Base-by-base conservation (phyloP, 495 filamentous ascomycete genomes). In the Choiromyces venosus region DNA sequence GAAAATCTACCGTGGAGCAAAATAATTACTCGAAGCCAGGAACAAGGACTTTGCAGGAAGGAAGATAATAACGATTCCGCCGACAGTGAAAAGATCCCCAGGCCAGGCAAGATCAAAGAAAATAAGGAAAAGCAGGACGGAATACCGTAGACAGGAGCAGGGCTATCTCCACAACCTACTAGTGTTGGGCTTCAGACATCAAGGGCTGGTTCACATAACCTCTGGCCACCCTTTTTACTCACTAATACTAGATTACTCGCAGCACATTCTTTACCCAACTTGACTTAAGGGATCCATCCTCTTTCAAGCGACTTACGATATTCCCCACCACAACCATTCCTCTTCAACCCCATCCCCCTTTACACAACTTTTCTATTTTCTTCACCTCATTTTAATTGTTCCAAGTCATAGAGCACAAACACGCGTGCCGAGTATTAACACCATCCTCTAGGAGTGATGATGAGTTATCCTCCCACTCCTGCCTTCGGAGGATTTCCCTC, bases 391-490 rank as follows among this genome's bases (percentile, higher is more conserved):
- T 56, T 33, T 61, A 61, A 29, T 61, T 61, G 25, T 61, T 61
- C 33, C 52, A 61, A 61, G 52, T 61, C 52, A 33, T 29, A 61
- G 25, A 61, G n/a, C 25, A 29, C 52, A 61, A 61, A 33, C 52
- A 61, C 52, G 52, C 25, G 52, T 33, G 52, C 10, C 12, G 12
- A 61, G 25, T 61, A 40, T 74, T 74, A 40, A 56, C 69, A 39
- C 61, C 40, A 33, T 71, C 39, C 46, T 61, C 12, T 16, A 19
- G 29, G 72, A 42, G 83, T 70, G 71, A 89, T 89, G 88, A 86
- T 87, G 52, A 84, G 86, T 73, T 86, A 89, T 81, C 86, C 87
- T 71, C 83, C 83, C 68, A 82, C 84, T 37, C 85, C 87, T 42
- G 80, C 86, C 7, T 88, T 85, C 79, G 86, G 86, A 68, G 84